A percentile compares a stretch with the other conserved stretches of the same genome.
These are phyloP conservation scores for Cyphellophora europaea DNA, from an alignment of 2,329 filamentous ascomycete genomes.

Conservation along the genomic window DNA sequence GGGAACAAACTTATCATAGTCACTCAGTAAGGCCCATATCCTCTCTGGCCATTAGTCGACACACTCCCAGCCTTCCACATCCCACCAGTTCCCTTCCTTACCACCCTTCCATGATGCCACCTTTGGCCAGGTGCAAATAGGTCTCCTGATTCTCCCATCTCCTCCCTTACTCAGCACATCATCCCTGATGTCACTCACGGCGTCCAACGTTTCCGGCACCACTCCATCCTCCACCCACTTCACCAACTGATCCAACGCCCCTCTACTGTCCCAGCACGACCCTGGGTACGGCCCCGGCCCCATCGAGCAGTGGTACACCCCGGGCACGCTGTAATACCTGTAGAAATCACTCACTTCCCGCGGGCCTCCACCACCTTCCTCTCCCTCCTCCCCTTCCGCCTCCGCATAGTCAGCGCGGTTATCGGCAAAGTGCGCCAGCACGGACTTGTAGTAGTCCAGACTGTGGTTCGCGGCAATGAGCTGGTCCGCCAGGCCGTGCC, in stretches of 20 bases:
- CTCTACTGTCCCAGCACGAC: constrained; percentile 11
- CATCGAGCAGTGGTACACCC: constrained; percentile 8
- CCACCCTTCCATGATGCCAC: neutral
- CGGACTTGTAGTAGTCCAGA: constrained; percentile 25
- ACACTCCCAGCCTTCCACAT: neutral
- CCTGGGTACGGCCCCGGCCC: constrained; percentile 9
- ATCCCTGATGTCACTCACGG: neutral
- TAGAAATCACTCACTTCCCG: constrained; percentile 6
- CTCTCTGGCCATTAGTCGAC: too few relatives aligned
- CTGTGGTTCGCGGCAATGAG: constrained; percentile 30
- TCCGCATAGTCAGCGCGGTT: neutral
- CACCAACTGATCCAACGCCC: constrained; percentile 24
- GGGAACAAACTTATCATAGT: too few relatives aligned
- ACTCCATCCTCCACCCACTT: constrained; percentile 28
- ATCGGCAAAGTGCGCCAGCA: neutral
- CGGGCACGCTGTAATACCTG: constrained; percentile 9
- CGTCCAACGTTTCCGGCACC: constrained; percentile 22
- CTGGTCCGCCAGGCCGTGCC: constrained; percentile 32
- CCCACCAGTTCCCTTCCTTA: neutral
- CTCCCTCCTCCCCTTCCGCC: neutral
- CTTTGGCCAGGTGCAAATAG: neutral
- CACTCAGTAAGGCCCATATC: too few relatives aligned
- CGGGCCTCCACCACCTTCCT: neutral
- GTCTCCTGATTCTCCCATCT: neutral
- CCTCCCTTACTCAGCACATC: neutral